Conservation (phyloP, 352 stramenopile species). For the Globisporangium splendens region DNA sequence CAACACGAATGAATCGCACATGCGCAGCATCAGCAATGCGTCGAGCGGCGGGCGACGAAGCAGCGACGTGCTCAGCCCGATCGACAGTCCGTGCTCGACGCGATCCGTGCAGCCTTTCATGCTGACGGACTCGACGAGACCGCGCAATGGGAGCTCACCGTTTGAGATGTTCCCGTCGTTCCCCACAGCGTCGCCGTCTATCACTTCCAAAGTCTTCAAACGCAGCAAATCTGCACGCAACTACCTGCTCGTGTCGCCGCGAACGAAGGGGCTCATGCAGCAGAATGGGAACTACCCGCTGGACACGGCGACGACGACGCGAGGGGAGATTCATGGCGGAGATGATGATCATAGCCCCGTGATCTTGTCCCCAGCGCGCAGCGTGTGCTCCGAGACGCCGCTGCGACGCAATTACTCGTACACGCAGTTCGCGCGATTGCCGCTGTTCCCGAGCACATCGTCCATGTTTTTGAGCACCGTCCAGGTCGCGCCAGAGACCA, state of each 20-base stretch:
- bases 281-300: neutral
- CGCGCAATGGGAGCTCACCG: too few species aligned
- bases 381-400: slow-evolving; percentile 10
- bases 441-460: slow-evolving; percentile 12
- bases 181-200: neutral
- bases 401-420: slow-evolving; percentile 8
- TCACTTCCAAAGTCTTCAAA: neutral
- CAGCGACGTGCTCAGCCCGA: too few species aligned
- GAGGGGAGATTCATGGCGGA: neutral
- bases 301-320: neutral
- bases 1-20: slow-evolving; percentile 15
- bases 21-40: neutral
- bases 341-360: neutral
- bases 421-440: slow-evolving; percentile 2
- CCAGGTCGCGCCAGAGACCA: slow-evolving; percentile 5
- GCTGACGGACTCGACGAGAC: too few species aligned
- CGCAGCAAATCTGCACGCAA: slow-evolving; percentile 13
- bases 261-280: neutral
- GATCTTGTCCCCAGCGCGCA: slow-evolving; percentile 2
- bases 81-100: slow-evolving; percentile 1
- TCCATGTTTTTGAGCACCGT: slow-evolving; percentile 15
- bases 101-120: too few species aligned
- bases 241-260: slow-evolving; percentile 13
- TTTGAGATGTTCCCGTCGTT: too few species aligned
- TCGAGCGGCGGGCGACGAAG: slow-evolving; percentile 2